These are phyloP conservation scores for Helminthosporium solani DNA, from an alignment of 2,329 filamentous ascomycete species.

Conservation along the genomic window DNA sequence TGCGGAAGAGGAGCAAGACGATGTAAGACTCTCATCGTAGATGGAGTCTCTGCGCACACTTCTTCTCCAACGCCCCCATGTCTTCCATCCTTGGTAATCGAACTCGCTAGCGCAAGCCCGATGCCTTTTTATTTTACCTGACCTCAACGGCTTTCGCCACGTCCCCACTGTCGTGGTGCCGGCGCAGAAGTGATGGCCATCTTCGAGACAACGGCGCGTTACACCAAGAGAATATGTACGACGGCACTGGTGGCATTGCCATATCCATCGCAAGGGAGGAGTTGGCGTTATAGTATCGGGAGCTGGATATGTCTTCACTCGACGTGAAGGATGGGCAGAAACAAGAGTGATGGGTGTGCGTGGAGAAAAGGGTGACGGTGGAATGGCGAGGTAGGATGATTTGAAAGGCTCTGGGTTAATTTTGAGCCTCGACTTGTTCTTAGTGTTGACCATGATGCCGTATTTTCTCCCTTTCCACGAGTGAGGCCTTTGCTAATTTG, in stretches of 20 bases:
- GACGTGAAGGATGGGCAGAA: slow-evolving; percentile 13
- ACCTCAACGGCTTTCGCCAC: slow-evolving; percentile 22
- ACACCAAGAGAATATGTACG: slow-evolving; percentile 50
- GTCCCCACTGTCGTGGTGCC: slow-evolving; percentile 45
- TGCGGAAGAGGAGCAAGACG: background rate
- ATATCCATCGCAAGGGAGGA: slow-evolving; percentile 50
- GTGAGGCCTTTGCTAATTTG: no score
- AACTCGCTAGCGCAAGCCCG: slow-evolving; percentile 53
- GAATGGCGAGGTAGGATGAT: slow-evolving; percentile 47
- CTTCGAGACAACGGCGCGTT: slow-evolving; percentile 55
- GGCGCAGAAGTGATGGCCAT: slow-evolving; percentile 57
- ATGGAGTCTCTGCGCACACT: slow-evolving; percentile 15
- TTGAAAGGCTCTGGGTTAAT: slow-evolving; percentile 46
- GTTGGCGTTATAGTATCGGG: slow-evolving; percentile 23
- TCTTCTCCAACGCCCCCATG: slow-evolving; percentile 48
- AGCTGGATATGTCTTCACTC: slow-evolving; percentile 7
- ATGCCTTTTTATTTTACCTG: slow-evolving; percentile 27
- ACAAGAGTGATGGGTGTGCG: slow-evolving; percentile 23
- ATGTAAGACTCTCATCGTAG: slow-evolving; percentile 14
- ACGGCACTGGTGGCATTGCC: slow-evolving; percentile 56
- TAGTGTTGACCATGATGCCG: slow-evolving; percentile 7
- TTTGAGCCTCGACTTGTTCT: slow-evolving; percentile 13
- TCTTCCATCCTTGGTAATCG: slow-evolving; percentile 55
- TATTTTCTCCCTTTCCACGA: background rate
- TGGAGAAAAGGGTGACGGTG: slow-evolving; percentile 48